These are phyloP conservation scores for Chamaenerion angustifolium DNA, from an alignment of 345 rosid genomes.

Conservation along the genomic window DNA sequence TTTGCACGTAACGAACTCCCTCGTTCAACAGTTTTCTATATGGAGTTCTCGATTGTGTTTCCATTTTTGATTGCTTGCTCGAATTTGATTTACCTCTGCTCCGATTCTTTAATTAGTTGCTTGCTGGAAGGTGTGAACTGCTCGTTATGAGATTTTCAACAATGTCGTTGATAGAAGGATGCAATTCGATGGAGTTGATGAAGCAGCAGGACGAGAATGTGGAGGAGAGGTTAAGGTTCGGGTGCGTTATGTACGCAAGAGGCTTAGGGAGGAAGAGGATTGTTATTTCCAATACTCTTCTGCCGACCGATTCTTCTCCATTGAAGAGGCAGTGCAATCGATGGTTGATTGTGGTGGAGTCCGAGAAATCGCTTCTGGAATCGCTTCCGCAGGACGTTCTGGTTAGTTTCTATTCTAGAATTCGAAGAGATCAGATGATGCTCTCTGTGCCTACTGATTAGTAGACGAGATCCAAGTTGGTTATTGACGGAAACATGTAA, in stretches of 20 bases:
- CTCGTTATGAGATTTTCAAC: not conserved
- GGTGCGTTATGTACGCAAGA: constrained; percentile 31
- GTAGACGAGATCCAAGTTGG: not conserved
- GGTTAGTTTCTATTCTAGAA: constrained; percentile 16
- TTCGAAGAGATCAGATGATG: not conserved
- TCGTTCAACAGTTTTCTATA: no score
- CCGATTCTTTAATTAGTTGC: no score
- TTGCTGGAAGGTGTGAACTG: not conserved
- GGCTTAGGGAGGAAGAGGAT: constrained; percentile 71
- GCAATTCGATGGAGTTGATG: constrained; percentile 14
- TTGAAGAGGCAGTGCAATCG: constrained; percentile 48
- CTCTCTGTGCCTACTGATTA: not conserved
- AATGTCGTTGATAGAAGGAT: constrained; percentile 38
- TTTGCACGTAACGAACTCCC: no score
- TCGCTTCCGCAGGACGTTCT: constrained; percentile 64
- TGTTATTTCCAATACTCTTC: constrained; percentile 18
- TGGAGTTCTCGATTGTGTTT: no score
- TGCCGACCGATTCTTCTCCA: constrained; percentile 17
- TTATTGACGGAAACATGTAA: not conserved
- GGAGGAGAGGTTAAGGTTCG: constrained; percentile 22
- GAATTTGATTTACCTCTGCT: no score
- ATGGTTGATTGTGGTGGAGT: constrained; percentile 4
- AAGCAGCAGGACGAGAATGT: constrained; percentile 6
- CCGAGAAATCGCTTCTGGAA: constrained; percentile 37
- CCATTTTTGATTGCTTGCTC: no score